Evolutionary conservation across 306 rosid genomes (phyloP), one percentile per base, ranked within the genome.

Genomic region (Ormosia semicastrata): DNA sequence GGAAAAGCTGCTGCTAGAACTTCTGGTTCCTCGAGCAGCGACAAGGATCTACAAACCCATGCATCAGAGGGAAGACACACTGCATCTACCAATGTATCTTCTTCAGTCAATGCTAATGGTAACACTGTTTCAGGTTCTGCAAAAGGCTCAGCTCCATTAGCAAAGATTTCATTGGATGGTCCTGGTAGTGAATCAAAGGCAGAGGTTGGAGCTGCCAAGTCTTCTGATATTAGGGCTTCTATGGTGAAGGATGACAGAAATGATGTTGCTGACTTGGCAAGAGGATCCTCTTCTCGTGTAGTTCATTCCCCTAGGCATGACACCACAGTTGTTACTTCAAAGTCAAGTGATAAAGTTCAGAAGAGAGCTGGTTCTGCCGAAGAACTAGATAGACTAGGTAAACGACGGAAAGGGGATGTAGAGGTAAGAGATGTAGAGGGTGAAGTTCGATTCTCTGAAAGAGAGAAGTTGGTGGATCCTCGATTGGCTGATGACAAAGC

Each of bases 311-410:
- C 98, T 66, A 82, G 96, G 85, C 89, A 91, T 84, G 98, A 95
- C 39, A 90, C 49, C 70, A 76, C 90, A 37, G 83, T 82, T 52
- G 67, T 79, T 17, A 66, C 87, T 77, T 86, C 91, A 33, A 95
- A 90, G 82, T 87, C 94, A 34, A 85, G 84, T 76, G 99, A 95
- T 77, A 95, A 95, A 86, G 84, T 83, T 84, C 99, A 86, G 83
- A 95, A 95, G 88, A 88, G 99, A 83, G 86, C 89, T 36, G 83
- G 97, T 84, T 97, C 99, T 75, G 92, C 93, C 50, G 99, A 95
- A 83, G 99, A 92, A 58, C 92, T 89, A 30, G 99, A 95, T 79
- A 95, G 98, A 87, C 87, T 86, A 76, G 89, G 90, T 85, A 95
- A 95, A 79, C 93, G 99, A 7, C 81, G 99, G 81, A 95, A 93